Evolutionary conservation across 1,139 yeast species (phyloP), one percentile per base, ranked within the genome.

Genomic region (Sugiyamaella japonica): DNA sequence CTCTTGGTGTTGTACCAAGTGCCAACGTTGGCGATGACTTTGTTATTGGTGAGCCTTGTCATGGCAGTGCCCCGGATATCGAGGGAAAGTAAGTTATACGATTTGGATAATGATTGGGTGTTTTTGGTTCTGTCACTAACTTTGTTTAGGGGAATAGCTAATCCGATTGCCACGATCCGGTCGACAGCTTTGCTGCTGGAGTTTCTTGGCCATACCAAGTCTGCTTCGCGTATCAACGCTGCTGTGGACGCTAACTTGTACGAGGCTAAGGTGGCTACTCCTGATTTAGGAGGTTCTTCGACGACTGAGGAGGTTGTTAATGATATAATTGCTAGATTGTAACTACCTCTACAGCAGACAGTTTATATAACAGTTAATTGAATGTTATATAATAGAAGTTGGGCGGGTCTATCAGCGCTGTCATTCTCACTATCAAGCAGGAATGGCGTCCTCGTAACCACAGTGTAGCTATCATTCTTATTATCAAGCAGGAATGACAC

Each of bases 1-100:
- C 99, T 32, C 82, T 93, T 61, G 99, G 99, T 70, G 96, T 93
- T 57, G 98, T 95, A 58, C 99, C 99, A 66, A 86, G 96, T 56
- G 98, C 98, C 61, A 93, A 93, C 69, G 99, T 93, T 56, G 99
- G 99, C 67, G 97, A 90, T 69, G 76, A 79, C 71, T 93, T 93
- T 69, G 97, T 95, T 61, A 90, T 93, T 71, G 99, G 99, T 72
- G 99, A 93, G 76, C 99, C 99, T 68, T 91, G 98, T 72, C 99
- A 93, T 75, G 99, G 99, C 59, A 88, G 96, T 58, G 99, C 99
- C 55, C 99, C 99, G 54, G 99, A 93, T 72, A 93, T 93, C 63
- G 97, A 90, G 71, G 99, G 99, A 66, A 84, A 82, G 50, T 47
- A 47, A 47, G 50, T 47, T 25, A n/a, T n/a, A n/a, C n/a, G n/a